Evolutionary conservation across 371 early-diverging fungal species (phyloP).

Genomic region (Cokeromyces recurvatus): DNA sequence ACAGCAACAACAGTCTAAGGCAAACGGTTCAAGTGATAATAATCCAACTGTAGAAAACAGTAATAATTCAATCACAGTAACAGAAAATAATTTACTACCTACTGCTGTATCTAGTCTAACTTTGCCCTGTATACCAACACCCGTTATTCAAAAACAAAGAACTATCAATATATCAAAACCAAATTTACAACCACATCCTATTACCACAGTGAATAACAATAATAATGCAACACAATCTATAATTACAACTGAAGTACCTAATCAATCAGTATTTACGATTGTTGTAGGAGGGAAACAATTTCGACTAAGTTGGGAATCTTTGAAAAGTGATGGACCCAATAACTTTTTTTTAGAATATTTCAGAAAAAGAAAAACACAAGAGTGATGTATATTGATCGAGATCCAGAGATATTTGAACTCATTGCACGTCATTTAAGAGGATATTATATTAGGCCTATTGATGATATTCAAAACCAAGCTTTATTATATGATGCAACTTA

Average conservation of each 20-base stretch:
- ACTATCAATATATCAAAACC: too few relatives aligned
- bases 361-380: conserved; percentile 24
- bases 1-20: too few relatives aligned
- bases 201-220: too few relatives aligned
- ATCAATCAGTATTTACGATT: conserved; percentile 34
- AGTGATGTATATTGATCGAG: conserved; percentile 54
- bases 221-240: too few relatives aligned
- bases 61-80: too few relatives aligned
- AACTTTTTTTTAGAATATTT: conserved; percentile 43
- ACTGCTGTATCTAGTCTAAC: too few relatives aligned
- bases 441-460: conserved; percentile 48
- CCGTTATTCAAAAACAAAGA: too few relatives aligned
- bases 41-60: too few relatives aligned
- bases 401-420: conserved; percentile 50
- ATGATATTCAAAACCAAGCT: conserved; percentile 46
- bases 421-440: conserved; percentile 60
- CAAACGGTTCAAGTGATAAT: too few relatives aligned
- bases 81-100: too few relatives aligned
- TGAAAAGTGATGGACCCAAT: conserved; percentile 47
- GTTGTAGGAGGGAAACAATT: conserved; percentile 42
- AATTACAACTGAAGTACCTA: too few relatives aligned
- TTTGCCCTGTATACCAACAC: not conserved
- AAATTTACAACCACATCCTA: not conserved
- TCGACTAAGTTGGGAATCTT: conserved; percentile 40
- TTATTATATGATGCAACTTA: conserved; percentile 49